Conservation (phyloP, 805 yeast species). For the Nakazawaea sp. region DNA sequence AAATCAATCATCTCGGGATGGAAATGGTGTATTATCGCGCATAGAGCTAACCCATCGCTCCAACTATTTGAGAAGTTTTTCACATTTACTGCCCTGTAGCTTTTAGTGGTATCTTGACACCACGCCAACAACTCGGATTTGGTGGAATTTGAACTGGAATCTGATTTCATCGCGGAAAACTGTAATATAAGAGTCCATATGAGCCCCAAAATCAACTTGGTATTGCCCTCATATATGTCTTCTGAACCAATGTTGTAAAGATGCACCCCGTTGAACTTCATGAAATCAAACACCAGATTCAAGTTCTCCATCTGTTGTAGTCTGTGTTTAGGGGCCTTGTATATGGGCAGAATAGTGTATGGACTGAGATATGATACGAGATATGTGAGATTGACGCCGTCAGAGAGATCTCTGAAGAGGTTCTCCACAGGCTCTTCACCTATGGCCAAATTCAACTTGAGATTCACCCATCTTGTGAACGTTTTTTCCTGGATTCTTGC, state of each 20-base stretch:
- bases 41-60: constrained; percentile 44
- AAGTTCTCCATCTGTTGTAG: constrained; percentile 43
- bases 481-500: constrained; percentile 33
- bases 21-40: constrained; percentile 35
- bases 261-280: constrained; percentile 30
- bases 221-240: constrained; percentile 40
- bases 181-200: constrained; percentile 42
- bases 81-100: constrained; percentile 29
- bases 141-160: constrained; percentile 10
- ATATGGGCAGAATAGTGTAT: constrained; percentile 19
- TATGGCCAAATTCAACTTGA: constrained; percentile 21
- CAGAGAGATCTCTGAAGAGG: constrained; percentile 27
- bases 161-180: constrained; percentile 20
- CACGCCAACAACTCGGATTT: constrained; percentile 41
- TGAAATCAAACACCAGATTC: constrained; percentile 32
- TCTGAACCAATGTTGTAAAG: constrained; percentile 40
- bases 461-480: constrained; percentile 43
- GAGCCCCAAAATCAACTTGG: constrained; percentile 39
- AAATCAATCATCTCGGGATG: constrained; percentile 33
- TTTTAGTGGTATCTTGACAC: constrained; percentile 41
- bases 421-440: constrained; percentile 17
- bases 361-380: constrained; percentile 27
- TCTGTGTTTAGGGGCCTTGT: constrained; percentile 30
- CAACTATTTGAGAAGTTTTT: constrained; percentile 49
- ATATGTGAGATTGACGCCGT: constrained; percentile 32